Percentiles rank a stretch among this genome's conserved stretches.
Conservation (phyloP, 2,329 filamentous ascomycete genomes). For the Myrmaecium sp. region DNA sequence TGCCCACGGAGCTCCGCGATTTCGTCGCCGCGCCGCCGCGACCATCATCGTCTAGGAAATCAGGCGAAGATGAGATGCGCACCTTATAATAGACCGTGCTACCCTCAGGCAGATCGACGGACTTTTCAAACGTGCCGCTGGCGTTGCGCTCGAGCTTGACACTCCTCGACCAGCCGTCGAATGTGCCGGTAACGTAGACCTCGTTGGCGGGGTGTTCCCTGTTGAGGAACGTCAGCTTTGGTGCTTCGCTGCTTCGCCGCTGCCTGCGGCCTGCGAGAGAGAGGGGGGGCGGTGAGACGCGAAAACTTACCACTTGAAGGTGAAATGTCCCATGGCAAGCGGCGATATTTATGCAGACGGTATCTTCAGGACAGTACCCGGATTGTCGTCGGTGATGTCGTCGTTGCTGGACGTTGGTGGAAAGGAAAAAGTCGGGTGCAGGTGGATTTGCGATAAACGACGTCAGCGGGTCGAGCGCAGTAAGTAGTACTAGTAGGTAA, state of each 20-base stretch:
- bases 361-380: too few relatives aligned
- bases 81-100: conserved; percentile 92
- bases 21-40: too few relatives aligned
- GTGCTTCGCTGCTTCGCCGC: conserved; percentile 5
- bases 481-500: too few relatives aligned
- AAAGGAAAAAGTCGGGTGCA: too few relatives aligned
- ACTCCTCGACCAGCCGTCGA: conserved; percentile 84
- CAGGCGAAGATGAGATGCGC: too few relatives aligned
- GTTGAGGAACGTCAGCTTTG: conserved; percentile 3
- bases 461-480: too few relatives aligned
- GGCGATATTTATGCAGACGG: too few relatives aligned
- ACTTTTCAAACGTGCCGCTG: conserved; percentile 56
- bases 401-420: too few relatives aligned
- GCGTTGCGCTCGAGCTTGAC: conserved; percentile 65
- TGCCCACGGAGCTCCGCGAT: too few relatives aligned
- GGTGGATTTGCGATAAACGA: too few relatives aligned
- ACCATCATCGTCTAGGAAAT: too few relatives aligned
- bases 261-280: conserved; percentile 1
- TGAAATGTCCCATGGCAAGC: conserved; percentile 56
- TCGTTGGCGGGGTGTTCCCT: conserved; percentile 75
- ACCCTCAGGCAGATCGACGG: conserved; percentile 50
- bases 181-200: conserved; percentile 89
- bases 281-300: conserved; percentile 4
- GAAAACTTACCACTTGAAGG: conserved; percentile 55
- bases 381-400: too few relatives aligned